These are phyloP conservation scores for Diplocarpon mali DNA, from an alignment of 2,329 filamentous ascomycete genomes.

Conservation along the genomic window DNA sequence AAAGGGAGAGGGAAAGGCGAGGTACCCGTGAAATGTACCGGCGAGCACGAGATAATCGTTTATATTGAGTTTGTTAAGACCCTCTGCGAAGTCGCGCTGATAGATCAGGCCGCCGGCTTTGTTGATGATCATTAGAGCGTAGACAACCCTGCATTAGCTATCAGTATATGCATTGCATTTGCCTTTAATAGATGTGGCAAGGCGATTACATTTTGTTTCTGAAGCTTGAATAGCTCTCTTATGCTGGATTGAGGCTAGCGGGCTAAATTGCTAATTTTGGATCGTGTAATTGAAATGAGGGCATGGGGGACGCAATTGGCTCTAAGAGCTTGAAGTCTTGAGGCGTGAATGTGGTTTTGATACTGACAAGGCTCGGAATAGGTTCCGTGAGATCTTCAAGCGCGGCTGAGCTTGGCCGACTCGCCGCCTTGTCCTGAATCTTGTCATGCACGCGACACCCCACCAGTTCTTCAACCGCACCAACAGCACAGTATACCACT, in stretches of 20 bases:
- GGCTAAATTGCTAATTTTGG: too few relatives aligned
- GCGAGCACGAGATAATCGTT: constrained; percentile 97
- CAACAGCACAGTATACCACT: too few relatives aligned
- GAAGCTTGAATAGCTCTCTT: too few relatives aligned
- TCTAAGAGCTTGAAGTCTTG: neutral
- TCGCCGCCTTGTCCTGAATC: constrained; percentile 3
- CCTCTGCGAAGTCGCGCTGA: constrained; percentile 85
- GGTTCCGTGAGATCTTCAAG: neutral
- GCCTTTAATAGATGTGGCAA: neutral
- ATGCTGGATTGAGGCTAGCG: too few relatives aligned
- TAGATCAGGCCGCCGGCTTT: constrained; percentile 96
- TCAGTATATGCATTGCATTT: neutral
- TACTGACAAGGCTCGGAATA: neutral
- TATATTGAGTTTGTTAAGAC: constrained; percentile 75
- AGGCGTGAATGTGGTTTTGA: neutral
- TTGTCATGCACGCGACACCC: neutral
- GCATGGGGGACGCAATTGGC: too few relatives aligned
- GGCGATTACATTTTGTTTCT: too few relatives aligned
- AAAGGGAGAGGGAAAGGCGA: constrained; percentile 25
- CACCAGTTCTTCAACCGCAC: too few relatives aligned
- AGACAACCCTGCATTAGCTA: constrained; percentile 63
- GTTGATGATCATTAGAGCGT: constrained; percentile 94
- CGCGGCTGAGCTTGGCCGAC: neutral
- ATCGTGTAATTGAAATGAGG: too few relatives aligned
- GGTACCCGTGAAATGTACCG: constrained; percentile 89